Conservation (phyloP, 148 eudicot genomes). For the Suaeda aralocaspica region DNA sequence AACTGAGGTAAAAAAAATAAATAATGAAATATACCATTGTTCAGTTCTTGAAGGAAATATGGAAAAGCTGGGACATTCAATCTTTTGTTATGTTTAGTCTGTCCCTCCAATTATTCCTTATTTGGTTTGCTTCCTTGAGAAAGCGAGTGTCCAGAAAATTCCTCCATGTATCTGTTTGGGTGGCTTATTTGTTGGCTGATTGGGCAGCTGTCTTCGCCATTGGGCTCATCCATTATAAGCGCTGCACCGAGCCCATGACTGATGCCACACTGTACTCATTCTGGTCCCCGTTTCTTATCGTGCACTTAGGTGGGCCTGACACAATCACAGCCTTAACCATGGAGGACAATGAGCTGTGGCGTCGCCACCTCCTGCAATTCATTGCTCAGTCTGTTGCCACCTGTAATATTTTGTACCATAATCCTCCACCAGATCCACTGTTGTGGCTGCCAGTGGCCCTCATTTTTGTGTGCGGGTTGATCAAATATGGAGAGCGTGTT, state of each 20-base stretch:
- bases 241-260: neutral
- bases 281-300: conserved; percentile 26
- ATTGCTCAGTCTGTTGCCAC: conserved; percentile 28
- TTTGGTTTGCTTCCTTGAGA: too few species aligned
- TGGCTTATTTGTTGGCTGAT: conserved; percentile 41
- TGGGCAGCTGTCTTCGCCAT: conserved; percentile 31
- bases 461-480: conserved; percentile 21
- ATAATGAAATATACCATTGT: too few species aligned
- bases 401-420: conserved; percentile 28
- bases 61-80: too few species aligned
- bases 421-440: conserved; percentile 14
- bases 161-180: too few species aligned
- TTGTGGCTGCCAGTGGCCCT: conserved; percentile 11
- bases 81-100: too few species aligned
- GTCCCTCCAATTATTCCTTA: too few species aligned
- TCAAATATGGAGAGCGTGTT: conserved; percentile 26
- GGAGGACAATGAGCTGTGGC: conserved; percentile 44
- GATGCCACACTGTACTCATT: conserved; percentile 7
- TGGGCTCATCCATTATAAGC: conserved; percentile 37
- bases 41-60: too few species aligned
- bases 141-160: too few species aligned
- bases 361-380: conserved; percentile 32
- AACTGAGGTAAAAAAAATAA: too few species aligned
- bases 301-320: conserved; percentile 31
- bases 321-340: conserved; percentile 24